These are phyloP conservation scores for Neoboletus brunneissimus DNA, from an alignment of 768 basidiomycete genomes.

Conservation along the genomic window DNA sequence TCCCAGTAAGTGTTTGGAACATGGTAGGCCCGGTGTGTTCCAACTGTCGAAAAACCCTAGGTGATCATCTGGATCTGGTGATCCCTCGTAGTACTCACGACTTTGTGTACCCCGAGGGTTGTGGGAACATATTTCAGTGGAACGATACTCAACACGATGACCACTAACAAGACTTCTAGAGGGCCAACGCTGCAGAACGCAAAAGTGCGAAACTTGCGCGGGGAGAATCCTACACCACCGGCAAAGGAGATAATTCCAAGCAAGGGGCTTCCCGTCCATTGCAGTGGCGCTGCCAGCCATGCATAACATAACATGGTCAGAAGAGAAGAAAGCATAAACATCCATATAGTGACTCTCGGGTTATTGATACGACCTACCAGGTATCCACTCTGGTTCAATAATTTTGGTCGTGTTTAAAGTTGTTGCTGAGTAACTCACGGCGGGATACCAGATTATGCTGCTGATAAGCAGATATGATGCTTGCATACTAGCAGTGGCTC, in stretches of 20 bases:
- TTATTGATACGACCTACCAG: constrained; percentile 58
- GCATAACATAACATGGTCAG: constrained; percentile 59
- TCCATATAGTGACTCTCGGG: constrained; percentile 53
- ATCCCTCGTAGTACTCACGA: constrained; percentile 43
- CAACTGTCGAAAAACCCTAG: constrained; percentile 40
- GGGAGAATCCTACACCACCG: constrained; percentile 69
- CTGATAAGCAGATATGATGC: constrained; percentile 74
- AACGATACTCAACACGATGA: constrained; percentile 72
- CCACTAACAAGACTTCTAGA: constrained; percentile 60
- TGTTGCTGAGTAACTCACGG: constrained; percentile 41
- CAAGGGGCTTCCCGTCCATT: constrained; percentile 52
- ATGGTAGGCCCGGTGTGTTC: constrained; percentile 74
- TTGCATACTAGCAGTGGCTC: constrained; percentile 56
- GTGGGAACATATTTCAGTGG: constrained; percentile 72
- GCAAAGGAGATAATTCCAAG: constrained; percentile 64
- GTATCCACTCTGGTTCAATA: constrained; percentile 75
- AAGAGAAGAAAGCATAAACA: constrained; percentile 56
- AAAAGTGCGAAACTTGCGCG: constrained; percentile 39
- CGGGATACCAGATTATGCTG: constrained; percentile 65
- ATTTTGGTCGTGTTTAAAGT: too few species aligned
- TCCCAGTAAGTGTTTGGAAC: constrained; percentile 70
- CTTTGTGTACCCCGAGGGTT: constrained; percentile 75
- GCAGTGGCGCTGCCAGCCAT: constrained; percentile 65
- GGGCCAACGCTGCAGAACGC: constrained; percentile 1
- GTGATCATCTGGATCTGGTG: not conserved